Base-by-base conservation (phyloP, 805 yeast species). In the Maudiozyma pseudohumilis region DNA sequence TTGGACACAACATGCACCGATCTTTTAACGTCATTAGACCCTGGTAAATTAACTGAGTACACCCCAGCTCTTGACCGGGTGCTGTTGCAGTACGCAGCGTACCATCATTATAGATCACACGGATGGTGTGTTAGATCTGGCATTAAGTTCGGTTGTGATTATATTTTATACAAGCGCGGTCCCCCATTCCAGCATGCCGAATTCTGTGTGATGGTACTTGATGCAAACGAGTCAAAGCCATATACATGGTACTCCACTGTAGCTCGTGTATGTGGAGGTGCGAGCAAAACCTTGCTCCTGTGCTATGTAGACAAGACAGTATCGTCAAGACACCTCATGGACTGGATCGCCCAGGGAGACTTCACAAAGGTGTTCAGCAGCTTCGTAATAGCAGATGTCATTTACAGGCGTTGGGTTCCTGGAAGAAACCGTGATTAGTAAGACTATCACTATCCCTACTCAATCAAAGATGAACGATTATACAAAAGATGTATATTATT, bases 111-210 rank as follows among this genome's bases (percentile, higher is more conserved):
- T 60, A 69, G 94, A 36, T 78, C 95, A 0, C 68, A 75, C 19
- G 96, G 96, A 0, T 92, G 97, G 96, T 89, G 96, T 64, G 92
- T 80, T 2, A 69, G 94, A 41, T 74, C 88, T 0, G 98, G 97
- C 0, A 73, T 87, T 40, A 92, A 92, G 58, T 92, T 92, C 58
- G 95, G 96, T 2, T 72, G 83, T n/a, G 94, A 88, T 50, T 80
- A 66, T 58, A 61, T 92, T 7, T 65, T 92, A 5, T 92, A 92
- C 57, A 75, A 80, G 38, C 67, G 89, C 40, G 99, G 99, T 0
- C 98, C 97, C 7, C 96, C 96, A 2, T 86, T 88, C 56, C 76
- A 80, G 35, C 99, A 92, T 56, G 96, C 98, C 0, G 95, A 87
- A 54, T 84, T 75, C 56, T 84, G 89, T 6, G 63, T 85, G 3